These are phyloP conservation scores for Brachypodium distachyon DNA, from an alignment of 202 grass and related monocot genomes.

Conservation along the genomic window DNA sequence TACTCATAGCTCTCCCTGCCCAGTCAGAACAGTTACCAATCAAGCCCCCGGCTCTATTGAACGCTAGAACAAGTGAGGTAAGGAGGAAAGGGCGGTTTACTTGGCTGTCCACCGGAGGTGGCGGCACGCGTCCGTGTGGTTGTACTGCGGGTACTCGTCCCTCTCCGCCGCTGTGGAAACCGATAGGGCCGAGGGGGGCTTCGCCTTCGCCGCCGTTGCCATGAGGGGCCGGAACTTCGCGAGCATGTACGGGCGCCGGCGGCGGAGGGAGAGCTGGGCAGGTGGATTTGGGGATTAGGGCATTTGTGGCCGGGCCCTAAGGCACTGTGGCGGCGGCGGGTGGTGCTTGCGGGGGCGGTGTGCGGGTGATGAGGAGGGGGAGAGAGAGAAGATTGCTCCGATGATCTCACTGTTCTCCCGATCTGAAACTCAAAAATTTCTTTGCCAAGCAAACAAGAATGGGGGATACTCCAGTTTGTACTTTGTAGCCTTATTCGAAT, in stretches of 20 bases:
- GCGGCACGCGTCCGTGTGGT: slow-evolving; percentile 59
- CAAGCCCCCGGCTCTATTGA: neutral
- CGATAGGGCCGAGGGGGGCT: slow-evolving; percentile 5
- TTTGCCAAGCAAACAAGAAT: neutral
- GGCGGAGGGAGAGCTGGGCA: no score
- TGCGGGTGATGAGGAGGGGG: neutral
- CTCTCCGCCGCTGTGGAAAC: slow-evolving; percentile 37
- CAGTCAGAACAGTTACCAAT: neutral
- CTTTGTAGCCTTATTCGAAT: neutral
- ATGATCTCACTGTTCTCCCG: neutral
- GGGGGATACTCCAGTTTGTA: neutral
- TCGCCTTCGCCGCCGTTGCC: slow-evolving; percentile 33
- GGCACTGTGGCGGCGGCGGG: neutral
- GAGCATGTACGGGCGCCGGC: slow-evolving; percentile 23
- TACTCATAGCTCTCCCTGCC: slow-evolving; percentile 81
- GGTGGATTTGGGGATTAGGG: neutral
- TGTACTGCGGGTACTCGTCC: slow-evolving; percentile 62
- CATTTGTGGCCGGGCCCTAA: neutral
- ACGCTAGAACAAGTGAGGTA: neutral
- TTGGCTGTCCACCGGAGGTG: slow-evolving; percentile 67
- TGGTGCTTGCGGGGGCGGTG: neutral
- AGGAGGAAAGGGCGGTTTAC: slow-evolving; percentile 9
- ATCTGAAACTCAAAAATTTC: neutral
- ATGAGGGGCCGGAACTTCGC: slow-evolving; percentile 34
- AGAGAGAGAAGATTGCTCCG: neutral